Evolutionary conservation across 768 basidiomycete genomes (phyloP).

Genomic region (Mycena floridula): DNA sequence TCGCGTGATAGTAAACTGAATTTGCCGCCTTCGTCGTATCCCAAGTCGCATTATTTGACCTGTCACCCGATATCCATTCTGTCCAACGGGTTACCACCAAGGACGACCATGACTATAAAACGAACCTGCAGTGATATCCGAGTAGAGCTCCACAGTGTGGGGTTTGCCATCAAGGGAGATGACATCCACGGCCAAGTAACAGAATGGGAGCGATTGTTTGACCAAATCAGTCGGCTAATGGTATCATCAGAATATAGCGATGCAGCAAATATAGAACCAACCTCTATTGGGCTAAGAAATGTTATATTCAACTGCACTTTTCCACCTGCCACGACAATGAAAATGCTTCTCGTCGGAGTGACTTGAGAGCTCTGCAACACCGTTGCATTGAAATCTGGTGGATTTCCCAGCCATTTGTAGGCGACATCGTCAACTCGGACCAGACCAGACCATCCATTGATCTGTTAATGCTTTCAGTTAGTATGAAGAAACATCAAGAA

Average conservation of each 20-base stretch:
- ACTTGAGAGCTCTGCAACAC: slow-evolving; percentile 6
- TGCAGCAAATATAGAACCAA: not conserved
- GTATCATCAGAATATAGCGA: not conserved
- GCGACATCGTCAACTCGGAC: slow-evolving; percentile 9
- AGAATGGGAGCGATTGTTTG: slow-evolving; percentile 25
- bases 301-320: slow-evolving; percentile 5
- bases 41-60: slow-evolving; percentile 1
- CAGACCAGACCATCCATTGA: slow-evolving; percentile 9
- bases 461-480: slow-evolving; percentile 1
- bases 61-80: slow-evolving; percentile 8
- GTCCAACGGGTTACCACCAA: not conserved
- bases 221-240: slow-evolving; percentile 11
- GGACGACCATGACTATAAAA: not conserved
- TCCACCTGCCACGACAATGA: slow-evolving; percentile 1
- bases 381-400: not conserved
- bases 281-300: slow-evolving; percentile 12
- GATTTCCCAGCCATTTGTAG: slow-evolving; percentile 8
- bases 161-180: slow-evolving; percentile 14
- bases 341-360: slow-evolving; percentile 9
- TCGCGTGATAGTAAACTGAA: slow-evolving; percentile 5
- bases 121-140: slow-evolving; percentile 21
- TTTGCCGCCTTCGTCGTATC: slow-evolving; percentile 3
- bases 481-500: not conserved
- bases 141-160: slow-evolving; percentile 23
- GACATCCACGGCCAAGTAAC: slow-evolving; percentile 18